Base-by-base conservation (phyloP, 768 basidiomycete genomes). In the Coprinopsis sp. region DNA sequence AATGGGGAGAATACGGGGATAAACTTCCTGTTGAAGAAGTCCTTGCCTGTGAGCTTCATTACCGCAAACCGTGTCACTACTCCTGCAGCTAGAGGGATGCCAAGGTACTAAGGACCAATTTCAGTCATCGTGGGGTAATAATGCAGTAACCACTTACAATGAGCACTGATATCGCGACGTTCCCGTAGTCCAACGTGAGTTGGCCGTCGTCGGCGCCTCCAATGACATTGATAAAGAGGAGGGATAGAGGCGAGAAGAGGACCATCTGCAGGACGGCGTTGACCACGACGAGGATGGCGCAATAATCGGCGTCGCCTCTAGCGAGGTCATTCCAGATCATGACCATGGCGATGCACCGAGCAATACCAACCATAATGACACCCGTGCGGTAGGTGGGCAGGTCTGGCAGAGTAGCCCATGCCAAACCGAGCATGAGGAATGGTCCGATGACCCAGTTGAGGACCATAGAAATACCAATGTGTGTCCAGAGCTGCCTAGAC, bases 341-440 rank as follows among this genome's bases (percentile, higher is more conserved):
- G 49, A 87, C 84, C 82, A 83, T 84, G 3, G 83, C 81, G 44
- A 79, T 81, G 56, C 76, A 87, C 37, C 82, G 68, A 12, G 84
- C 86, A 18, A 89, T 62, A 8, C 91, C 90, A 27, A 92, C 88
- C 67, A 92, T 69, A 54, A 92, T 83, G 3, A 92, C 84, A 2
- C 91, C 91, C 0, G 78, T 77, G 18, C 88, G 77, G 57, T 90
- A 87, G 2, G 74, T 73, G 18, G 81, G 79, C 2, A 85, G 72
- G 59, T 92, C 89, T 1, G 87, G 89, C 0, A 92, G 72, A 4
- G 87, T 86, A 10, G 85, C 87, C 87, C 89, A 91, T 1, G 90
- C 88, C 21, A 88, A 58, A 2, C 71, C 88, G n/a, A 91, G 76
- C 90, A 92, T 93, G 14, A 90, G 56, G 41, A 91, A 73, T 0